Evolutionary conservation across 176 grass and related monocot species (phyloP).

Genomic region (Lolium multiflorum): DNA sequence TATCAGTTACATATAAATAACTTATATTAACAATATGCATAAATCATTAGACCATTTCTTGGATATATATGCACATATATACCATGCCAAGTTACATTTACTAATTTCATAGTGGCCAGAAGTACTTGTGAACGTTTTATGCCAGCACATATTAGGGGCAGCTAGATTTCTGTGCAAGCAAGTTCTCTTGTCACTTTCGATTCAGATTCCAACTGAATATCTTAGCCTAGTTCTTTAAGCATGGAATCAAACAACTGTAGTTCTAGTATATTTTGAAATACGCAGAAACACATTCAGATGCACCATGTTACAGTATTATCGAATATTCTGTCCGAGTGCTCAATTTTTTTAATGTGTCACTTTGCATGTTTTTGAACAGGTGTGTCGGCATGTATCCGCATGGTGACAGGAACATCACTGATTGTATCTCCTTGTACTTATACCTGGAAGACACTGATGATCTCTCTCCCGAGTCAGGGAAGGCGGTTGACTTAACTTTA

Average conservation of each 20-base stretch:
- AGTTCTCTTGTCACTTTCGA: background rate
- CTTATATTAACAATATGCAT: background rate
- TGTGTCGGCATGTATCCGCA: slow-evolving; percentile 8
- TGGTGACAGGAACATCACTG: slow-evolving; percentile 16
- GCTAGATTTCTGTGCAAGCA: background rate
- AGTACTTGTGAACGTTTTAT: background rate
- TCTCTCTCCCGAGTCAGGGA: background rate
- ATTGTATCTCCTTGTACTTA: slow-evolving; percentile 29
- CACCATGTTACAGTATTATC: background rate
- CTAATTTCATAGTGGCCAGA: background rate
- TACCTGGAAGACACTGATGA: background rate
- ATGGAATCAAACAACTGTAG: background rate
- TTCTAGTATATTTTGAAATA: background rate
- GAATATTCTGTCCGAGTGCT: background rate
- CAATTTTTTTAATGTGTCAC: background rate
- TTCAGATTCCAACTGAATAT: background rate
- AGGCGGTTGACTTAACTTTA: slow-evolving; percentile 6
- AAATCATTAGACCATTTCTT: background rate
- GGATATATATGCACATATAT: background rate
- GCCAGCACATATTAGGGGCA: background rate
- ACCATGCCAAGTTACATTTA: slow-evolving; percentile 12
- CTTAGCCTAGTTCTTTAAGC: background rate
- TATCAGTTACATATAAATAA: background rate
- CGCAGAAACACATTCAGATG: background rate
- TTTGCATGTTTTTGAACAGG: slow-evolving; percentile 34